Conservation (phyloP, 768 basidiomycete genomes). For the Boletus insuetus region DNA sequence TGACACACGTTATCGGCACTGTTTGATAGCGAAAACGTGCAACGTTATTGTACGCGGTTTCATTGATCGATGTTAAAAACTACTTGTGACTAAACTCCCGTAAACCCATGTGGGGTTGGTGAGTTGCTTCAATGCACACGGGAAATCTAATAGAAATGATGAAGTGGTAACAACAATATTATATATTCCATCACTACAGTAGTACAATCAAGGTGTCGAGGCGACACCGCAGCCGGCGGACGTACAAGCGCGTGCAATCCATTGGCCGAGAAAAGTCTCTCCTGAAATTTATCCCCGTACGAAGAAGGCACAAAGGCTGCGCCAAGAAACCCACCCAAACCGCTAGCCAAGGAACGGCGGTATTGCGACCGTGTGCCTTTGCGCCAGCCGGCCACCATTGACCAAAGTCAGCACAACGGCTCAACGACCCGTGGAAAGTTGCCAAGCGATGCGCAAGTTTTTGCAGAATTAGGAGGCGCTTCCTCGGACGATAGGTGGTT, state of each 20-base stretch:
- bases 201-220: too few relatives aligned
- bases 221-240: too few relatives aligned
- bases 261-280: neutral
- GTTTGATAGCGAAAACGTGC: neutral
- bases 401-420: neutral
- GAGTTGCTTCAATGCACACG: too few relatives aligned
- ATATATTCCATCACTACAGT: too few relatives aligned
- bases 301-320: neutral
- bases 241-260: neutral
- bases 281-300: neutral
- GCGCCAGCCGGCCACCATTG: neutral
- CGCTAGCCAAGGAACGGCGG: neutral
- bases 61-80: too few relatives aligned
- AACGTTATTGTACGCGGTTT: too few relatives aligned
- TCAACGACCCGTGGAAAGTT: neutral
- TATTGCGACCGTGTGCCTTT: neutral
- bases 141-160: too few relatives aligned
- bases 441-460: neutral
- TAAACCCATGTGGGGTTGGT: too few relatives aligned
- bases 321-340: neutral
- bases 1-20: neutral
- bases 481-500: constrained; percentile 9
- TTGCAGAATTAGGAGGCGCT: neutral
- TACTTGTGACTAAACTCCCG: too few relatives aligned
- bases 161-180: too few relatives aligned